phyloP scores from a whole-genome alignment of 352 stramenopile genomes.

The Phytophthora colocasiae region DNA sequence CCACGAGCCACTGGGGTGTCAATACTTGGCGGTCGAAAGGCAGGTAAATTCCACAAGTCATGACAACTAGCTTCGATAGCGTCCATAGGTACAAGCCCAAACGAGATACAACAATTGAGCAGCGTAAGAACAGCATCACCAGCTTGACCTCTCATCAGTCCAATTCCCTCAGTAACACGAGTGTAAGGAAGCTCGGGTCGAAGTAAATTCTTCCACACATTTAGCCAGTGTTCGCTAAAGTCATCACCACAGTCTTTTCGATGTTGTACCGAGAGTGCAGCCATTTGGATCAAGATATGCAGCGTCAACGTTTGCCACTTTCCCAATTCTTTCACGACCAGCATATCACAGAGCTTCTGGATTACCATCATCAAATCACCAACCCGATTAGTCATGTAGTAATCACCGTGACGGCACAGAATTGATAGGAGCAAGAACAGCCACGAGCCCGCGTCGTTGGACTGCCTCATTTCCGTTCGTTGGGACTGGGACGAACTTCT shows the following conservation, averaged over 20 bases:
- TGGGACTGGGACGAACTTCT: conserved; percentile 26
- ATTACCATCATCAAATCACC: conserved; percentile 68
- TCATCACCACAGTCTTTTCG: conserved; percentile 39
- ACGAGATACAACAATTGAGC: conserved; percentile 55
- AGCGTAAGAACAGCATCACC: conserved; percentile 62
- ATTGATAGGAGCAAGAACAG: conserved; percentile 56
- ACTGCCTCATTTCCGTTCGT: conserved; percentile 37
- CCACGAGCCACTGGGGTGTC: conserved; percentile 32
- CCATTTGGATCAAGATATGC: conserved; percentile 58
- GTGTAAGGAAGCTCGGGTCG: conserved; percentile 62
- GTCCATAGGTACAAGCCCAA: conserved; percentile 44
- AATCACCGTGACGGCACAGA: conserved; percentile 56
- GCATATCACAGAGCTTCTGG: conserved; percentile 46
- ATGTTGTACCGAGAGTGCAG: conserved; percentile 45
- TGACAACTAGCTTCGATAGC: conserved; percentile 40
- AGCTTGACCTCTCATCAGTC: conserved; percentile 47
- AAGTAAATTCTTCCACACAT: conserved; percentile 56
- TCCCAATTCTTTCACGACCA: conserved; percentile 57
- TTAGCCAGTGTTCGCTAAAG: conserved; percentile 55
- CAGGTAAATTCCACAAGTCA: conserved; percentile 55
- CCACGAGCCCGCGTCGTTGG: conserved; percentile 47
- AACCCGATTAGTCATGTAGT: conserved; percentile 62
- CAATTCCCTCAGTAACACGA: conserved; percentile 53
- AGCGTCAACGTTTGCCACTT: conserved; percentile 60
- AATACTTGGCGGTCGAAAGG: conserved; percentile 41